Conservation (phyloP, 805 yeast genomes). For the Saccharomycopsis sp. region DNA sequence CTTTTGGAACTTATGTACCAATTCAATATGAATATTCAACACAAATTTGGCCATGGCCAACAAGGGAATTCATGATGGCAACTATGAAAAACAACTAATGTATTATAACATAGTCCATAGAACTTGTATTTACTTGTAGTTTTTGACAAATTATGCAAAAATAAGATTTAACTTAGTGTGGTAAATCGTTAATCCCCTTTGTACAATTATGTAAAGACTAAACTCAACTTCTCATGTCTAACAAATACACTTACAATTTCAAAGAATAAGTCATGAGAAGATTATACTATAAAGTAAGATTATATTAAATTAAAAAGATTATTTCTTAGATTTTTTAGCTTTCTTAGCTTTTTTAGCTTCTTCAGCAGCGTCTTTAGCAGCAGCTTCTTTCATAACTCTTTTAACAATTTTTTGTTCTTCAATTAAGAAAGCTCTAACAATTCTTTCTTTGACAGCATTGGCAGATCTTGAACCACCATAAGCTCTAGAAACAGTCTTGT, state of each 20-base stretch:
- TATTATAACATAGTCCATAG: no score
- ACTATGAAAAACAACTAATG: no score
- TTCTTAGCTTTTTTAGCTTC: slow-evolving; percentile 23
- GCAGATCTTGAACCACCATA: slow-evolving; percentile 99
- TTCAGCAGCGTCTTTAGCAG: slow-evolving; percentile 72
- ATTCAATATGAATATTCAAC: slow-evolving; percentile 9
- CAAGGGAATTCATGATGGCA: no score
- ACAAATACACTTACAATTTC: no score
- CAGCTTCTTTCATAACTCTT: slow-evolving; percentile 96
- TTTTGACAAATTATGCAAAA: no score
- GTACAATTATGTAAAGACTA: no score
- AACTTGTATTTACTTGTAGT: no score
- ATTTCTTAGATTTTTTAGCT: slow-evolving; percentile 14
- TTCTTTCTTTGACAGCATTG: slow-evolving; percentile 98
- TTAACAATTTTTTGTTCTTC: slow-evolving; percentile 99
- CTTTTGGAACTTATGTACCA: slow-evolving; percentile 1
- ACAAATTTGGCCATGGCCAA: slow-evolving; percentile 18
- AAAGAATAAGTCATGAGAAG: background rate
- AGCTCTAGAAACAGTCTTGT: slow-evolving; percentile 98
- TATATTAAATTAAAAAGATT: background rate
- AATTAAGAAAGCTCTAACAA: slow-evolving; percentile 98
- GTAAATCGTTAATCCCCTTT: no score
- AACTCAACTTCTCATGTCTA: no score
- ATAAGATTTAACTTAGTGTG: no score
- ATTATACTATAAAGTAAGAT: background rate